Base-by-base conservation (phyloP, 352 stramenopile species). In the Globisporangium cylindrosporum region DNA sequence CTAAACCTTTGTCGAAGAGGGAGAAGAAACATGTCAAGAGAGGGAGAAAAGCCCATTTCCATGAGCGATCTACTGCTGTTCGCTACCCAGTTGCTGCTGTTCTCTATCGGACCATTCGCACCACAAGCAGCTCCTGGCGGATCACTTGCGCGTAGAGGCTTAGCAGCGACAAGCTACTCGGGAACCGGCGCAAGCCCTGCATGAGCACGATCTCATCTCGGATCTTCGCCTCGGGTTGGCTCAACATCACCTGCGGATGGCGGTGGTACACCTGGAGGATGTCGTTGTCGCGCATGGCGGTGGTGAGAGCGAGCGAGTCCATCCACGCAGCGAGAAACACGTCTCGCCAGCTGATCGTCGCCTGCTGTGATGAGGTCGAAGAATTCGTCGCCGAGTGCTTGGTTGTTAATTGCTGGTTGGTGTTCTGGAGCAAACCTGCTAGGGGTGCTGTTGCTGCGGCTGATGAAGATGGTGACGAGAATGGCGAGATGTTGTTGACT, bases 131-230 rank as follows among this genome's bases (percentile, higher is more conserved):
- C 51, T 79, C 68, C 27, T 71, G 71, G 22, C 78, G 73, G 41
- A 90, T 82, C n/a, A 76, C 63, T 12, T 77, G 46, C n/a, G 80
- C 81, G 67, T 89, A 91, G 9, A 84, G 60, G 32, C 72, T 61
- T 46, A 91, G 71, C n/a, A 89, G 72, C 59, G 72, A 61, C 15
- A 67, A 36, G 66, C 77, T 89, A 9, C 68, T 71, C 32, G 84
- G 84, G 53, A 90, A 84, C 10, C 73, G 73, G 7, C 69, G 75
- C 32, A 92, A 59, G 10, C 73, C 83, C 59, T 84, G 72, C 72
- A 90, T 90, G 63, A 92, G 84, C 61, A 88, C 60, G 27, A 92
- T 74, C 64, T 92, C 83, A 18, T 82, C 68, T 27, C 80, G 75
- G 32, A 90, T 78, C 56, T 74, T 69, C 62, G 36, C 10, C 73